These are phyloP conservation scores for Saturnispora diversa DNA, from an alignment of 805 yeast species.

Conservation along the genomic window DNA sequence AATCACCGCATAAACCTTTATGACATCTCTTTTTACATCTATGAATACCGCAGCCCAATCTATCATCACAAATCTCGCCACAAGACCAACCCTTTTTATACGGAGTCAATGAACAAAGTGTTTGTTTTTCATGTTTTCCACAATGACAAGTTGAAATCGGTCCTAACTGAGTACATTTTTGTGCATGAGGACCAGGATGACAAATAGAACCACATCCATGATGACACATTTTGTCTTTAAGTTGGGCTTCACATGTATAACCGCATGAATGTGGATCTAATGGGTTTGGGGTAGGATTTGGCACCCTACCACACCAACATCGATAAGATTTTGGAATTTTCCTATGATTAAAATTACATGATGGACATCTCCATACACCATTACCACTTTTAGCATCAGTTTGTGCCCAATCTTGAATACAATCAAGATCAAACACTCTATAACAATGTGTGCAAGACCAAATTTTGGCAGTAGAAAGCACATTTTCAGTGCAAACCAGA, in stretches of 20 bases:
- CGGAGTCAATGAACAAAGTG: slow-evolving; percentile 68
- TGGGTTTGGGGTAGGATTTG: slow-evolving; percentile 53
- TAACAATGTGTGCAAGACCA: slow-evolving; percentile 78
- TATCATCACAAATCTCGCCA: slow-evolving; percentile 48
- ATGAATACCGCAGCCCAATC: slow-evolving; percentile 67
- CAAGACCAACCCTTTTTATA: slow-evolving; percentile 65
- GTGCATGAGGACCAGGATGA: slow-evolving; percentile 85
- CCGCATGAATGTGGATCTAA: slow-evolving; percentile 84
- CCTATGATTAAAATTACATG: slow-evolving; percentile 48
- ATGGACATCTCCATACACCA: slow-evolving; percentile 72
- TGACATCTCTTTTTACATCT: slow-evolving; percentile 60
- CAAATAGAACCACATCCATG: slow-evolving; percentile 72
- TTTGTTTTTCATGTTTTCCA: slow-evolving; percentile 57
- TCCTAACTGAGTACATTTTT: slow-evolving; percentile 67
- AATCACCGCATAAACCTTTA: slow-evolving; percentile 73
- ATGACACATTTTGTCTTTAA: slow-evolving; percentile 38
- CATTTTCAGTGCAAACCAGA: slow-evolving; percentile 79
- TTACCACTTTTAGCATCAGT: slow-evolving; percentile 35
- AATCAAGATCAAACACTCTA: slow-evolving; percentile 77
- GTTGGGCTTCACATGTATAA: slow-evolving; percentile 52
- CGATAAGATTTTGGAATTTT: slow-evolving; percentile 49
- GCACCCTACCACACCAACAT: slow-evolving; percentile 85
- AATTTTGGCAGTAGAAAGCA: slow-evolving; percentile 54
- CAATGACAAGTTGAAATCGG: slow-evolving; percentile 66
- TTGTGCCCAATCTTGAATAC: slow-evolving; percentile 81